Percentiles rank a stretch among this genome's conserved stretches.
Evolutionary conservation across 2,329 filamentous ascomycete genomes (phyloP).

Genomic region (Cercospora nicotianae): DNA sequence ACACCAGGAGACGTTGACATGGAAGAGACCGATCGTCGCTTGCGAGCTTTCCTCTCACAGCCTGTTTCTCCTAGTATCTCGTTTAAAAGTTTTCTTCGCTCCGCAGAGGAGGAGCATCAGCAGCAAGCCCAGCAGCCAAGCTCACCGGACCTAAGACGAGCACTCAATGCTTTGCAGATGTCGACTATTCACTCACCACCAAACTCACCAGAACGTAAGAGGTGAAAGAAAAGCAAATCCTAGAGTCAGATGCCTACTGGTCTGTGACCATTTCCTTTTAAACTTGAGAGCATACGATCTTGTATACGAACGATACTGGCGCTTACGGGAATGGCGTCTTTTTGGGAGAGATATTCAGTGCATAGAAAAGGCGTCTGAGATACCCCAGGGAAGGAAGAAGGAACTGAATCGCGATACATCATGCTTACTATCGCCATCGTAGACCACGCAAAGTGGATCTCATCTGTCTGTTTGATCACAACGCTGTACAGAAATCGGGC

Average conservation of each 20-base stretch:
- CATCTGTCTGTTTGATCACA: neutral
- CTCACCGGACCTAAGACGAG: conserved; percentile 20
- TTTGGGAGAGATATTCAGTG: neutral
- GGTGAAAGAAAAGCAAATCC: neutral
- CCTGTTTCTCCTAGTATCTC: conserved; percentile 27
- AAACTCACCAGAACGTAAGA: neutral
- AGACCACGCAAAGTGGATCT: neutral
- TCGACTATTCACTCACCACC: conserved; percentile 12
- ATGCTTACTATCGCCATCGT: neutral
- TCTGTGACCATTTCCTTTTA: neutral
- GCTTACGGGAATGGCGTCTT: neutral
- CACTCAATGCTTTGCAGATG: conserved; percentile 24
- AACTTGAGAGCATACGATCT: neutral
- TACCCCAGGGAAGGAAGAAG: neutral
- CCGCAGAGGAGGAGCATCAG: neutral
- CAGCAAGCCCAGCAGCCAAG: conserved; percentile 10
- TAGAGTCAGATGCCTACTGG: neutral
- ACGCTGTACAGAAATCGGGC: neutral
- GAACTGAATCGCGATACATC: neutral
- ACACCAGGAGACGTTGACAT: neutral
- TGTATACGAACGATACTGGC: neutral
- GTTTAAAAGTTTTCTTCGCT: conserved; percentile 24
- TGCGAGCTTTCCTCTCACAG: conserved; percentile 26
- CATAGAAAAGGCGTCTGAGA: neutral
- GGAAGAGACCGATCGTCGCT: conserved; percentile 15